Conservation (phyloP, 1,284 basidiomycete species). For the Athelia psychrophila region DNA sequence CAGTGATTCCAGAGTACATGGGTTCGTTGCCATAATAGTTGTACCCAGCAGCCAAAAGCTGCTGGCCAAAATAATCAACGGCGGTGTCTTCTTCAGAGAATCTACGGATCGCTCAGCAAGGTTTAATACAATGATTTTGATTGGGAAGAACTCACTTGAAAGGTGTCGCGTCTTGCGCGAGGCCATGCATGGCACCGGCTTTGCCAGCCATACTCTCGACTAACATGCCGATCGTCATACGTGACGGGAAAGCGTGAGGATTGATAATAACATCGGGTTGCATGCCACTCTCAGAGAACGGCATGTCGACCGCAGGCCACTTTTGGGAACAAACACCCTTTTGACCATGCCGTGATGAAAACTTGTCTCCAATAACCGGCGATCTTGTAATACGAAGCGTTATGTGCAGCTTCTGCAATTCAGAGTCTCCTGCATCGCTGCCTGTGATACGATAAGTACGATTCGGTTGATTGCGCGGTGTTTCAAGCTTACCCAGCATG, state of each 20-base stretch:
- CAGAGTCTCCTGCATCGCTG: slow-evolving; percentile 82
- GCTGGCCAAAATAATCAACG: slow-evolving; percentile 95
- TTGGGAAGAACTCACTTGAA: slow-evolving; percentile 68
- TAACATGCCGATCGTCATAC: slow-evolving; percentile 99
- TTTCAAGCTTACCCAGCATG: slow-evolving; percentile 64
- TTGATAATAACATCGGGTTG: slow-evolving; percentile 99
- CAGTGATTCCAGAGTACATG: slow-evolving; percentile 99
- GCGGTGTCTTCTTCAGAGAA: slow-evolving; percentile 97
- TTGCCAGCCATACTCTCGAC: slow-evolving; percentile 99
- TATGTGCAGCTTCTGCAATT: slow-evolving; percentile 92
- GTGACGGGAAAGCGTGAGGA: slow-evolving; percentile 98
- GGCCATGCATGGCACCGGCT: slow-evolving; percentile 96
- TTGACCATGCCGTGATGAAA: slow-evolving; percentile 98
- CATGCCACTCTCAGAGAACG: slow-evolving; percentile 98
- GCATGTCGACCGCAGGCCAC: slow-evolving; percentile 98
- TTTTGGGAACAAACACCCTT: slow-evolving; percentile 99
- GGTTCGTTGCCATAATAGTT: slow-evolving; percentile 99
- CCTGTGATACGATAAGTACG: slow-evolving; percentile 40
- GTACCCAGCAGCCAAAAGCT: slow-evolving; percentile 92
- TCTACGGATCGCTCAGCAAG: slow-evolving; percentile 37
- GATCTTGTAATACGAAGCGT: slow-evolving; percentile 92
- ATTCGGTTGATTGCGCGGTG: neutral
- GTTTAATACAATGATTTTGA: slow-evolving; percentile 2
- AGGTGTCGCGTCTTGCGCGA: slow-evolving; percentile 97
- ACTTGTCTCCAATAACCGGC: slow-evolving; percentile 99